phyloP scores from a whole-genome alignment of 2,329 filamentous ascomycete species.

The Colletotrichum orchidophilum region DNA sequence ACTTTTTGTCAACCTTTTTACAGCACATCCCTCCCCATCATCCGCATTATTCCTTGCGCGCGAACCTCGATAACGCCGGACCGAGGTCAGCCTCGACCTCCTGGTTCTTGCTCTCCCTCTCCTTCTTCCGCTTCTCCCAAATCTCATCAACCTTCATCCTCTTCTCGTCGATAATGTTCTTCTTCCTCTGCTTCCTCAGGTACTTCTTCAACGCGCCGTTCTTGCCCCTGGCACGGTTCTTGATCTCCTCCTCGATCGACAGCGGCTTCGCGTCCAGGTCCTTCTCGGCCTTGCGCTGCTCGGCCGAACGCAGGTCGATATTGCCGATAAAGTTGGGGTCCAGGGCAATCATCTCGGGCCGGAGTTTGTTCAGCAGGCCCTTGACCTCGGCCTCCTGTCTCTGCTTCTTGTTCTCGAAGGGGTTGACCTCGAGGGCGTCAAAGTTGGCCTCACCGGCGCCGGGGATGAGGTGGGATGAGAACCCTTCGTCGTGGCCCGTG shows the following conservation, averaged over 20 bases:
- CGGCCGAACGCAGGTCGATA: conserved; percentile 82
- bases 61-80: conserved; percentile 87
- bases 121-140: conserved; percentile 75
- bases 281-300: conserved; percentile 79
- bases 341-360: conserved; percentile 96
- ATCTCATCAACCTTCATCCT: conserved; percentile 86
- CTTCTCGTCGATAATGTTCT: conserved; percentile 97
- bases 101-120: conserved; percentile 68
- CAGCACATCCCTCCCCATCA: background rate
- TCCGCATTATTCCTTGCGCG: conserved; percentile 67
- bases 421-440: conserved; percentile 92
- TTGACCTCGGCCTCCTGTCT: conserved; percentile 93
- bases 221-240: conserved; percentile 86
- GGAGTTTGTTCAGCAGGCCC: conserved; percentile 89
- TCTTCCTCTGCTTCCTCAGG: conserved; percentile 88
- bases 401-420: conserved; percentile 93
- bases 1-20: conserved; percentile 19
- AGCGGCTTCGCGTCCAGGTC: conserved; percentile 78
- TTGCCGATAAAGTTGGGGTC: conserved; percentile 93
- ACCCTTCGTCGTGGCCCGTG: conserved; percentile 84
- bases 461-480: conserved; percentile 89
- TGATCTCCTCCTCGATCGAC: conserved; percentile 68
- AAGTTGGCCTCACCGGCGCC: conserved; percentile 98
- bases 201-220: conserved; percentile 90
- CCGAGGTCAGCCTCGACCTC: conserved; percentile 80